Conservation (phyloP, 192 early-diverging fungal species). For the Linnemannia elongata region DNA sequence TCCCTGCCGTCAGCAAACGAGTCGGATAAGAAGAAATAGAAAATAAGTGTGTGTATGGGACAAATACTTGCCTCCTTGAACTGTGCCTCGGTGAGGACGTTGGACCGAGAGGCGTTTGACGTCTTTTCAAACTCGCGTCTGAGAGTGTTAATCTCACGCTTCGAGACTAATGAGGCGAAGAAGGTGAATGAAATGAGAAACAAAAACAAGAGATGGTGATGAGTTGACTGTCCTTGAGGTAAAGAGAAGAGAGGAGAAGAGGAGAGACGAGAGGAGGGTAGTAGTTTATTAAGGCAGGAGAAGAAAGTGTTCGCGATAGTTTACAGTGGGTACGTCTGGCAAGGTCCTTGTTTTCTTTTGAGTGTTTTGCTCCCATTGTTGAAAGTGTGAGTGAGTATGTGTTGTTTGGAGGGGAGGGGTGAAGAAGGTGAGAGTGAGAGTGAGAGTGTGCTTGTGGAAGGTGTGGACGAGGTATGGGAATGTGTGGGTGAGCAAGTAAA, state of each 20-base stretch:
- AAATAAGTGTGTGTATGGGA: background rate
- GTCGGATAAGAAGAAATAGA: constrained; percentile 12
- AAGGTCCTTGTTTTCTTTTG: constrained; percentile 65
- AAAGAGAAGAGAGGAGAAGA: background rate
- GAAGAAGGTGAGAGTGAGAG: background rate
- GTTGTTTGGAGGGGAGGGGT: background rate
- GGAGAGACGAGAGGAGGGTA: background rate
- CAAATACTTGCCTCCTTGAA: constrained; percentile 71
- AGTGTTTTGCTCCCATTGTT: constrained; percentile 64
- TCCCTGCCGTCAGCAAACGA: background rate
- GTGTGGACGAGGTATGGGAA: background rate
- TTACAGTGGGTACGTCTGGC: constrained; percentile 66
- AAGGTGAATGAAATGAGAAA: background rate
- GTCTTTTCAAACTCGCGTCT: constrained; percentile 63
- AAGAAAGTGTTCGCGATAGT: background rate
- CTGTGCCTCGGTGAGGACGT: constrained; percentile 74
- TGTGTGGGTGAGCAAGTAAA: background rate
- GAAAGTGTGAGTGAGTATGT: background rate
- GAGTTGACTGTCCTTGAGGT: background rate
- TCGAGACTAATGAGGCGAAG: constrained; percentile 50
- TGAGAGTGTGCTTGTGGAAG: background rate
- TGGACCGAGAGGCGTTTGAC: constrained; percentile 53
- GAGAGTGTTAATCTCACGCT: constrained; percentile 63
- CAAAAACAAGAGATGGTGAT: background rate
- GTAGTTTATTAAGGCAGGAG: background rate